A percentile compares a stretch with the other conserved stretches of the same genome.
Conservation (phyloP, 139 green algal species). For the Raphidocelis subcapitata region DNA sequence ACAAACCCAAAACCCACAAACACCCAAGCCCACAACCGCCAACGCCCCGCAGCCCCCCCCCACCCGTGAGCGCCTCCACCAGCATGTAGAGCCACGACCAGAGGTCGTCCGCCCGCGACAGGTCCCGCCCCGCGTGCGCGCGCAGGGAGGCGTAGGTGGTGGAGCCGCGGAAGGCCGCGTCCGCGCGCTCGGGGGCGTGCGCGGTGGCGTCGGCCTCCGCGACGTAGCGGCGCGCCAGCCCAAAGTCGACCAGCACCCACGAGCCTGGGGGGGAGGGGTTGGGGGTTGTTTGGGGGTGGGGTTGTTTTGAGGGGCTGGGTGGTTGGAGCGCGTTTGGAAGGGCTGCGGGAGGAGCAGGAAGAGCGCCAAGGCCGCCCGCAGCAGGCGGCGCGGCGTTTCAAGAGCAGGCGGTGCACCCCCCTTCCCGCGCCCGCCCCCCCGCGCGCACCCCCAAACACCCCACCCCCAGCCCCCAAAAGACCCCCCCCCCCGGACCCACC, state of each 20-base stretch:
- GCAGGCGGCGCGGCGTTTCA: no score
- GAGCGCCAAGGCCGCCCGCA: no score
- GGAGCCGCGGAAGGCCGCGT: slow-evolving; percentile 74
- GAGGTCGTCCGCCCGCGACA: slow-evolving; percentile 83
- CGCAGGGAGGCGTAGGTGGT: slow-evolving; percentile 79
- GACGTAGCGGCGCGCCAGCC: slow-evolving; percentile 60
- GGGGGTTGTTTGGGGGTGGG: no score
- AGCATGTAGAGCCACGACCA: slow-evolving; percentile 90
- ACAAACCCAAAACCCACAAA: no score
- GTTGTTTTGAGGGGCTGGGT: no score
- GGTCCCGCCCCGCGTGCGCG: slow-evolving; percentile 58
- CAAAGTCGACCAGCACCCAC: slow-evolving; percentile 80
- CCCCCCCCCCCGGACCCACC: slow-evolving; percentile 10
- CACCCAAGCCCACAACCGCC: not conserved
- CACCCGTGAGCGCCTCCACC: slow-evolving; percentile 68
- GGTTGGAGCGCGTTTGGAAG: no score
- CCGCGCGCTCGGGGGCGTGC: slow-evolving; percentile 45
- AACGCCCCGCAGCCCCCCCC: not conserved
- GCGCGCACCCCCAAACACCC: not conserved
- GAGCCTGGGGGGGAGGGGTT: slow-evolving; percentile 2
- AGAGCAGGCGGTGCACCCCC: no score
- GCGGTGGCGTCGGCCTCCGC: slow-evolving; percentile 46
- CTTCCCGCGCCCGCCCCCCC: no score
- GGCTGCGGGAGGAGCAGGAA: no score
- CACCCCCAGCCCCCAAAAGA: not conserved